Base-by-base conservation (phyloP, 75 land plant species). In the Chamaecyparis obtusa region DNA sequence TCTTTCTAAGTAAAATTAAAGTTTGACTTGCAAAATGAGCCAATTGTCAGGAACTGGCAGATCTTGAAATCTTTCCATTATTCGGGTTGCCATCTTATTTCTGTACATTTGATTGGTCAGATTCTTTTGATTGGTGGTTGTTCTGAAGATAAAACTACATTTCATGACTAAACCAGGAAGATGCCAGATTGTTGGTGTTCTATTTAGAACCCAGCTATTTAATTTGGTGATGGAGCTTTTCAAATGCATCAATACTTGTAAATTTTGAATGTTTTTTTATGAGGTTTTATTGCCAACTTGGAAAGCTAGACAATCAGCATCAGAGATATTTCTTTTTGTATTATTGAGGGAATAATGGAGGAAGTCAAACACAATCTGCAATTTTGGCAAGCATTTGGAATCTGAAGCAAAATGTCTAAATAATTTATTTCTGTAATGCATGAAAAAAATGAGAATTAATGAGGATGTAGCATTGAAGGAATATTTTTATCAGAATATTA, bases 21-120 rank as follows among this genome's bases (percentile, higher is more conserved):
- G 44, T 78, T 78, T 78, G n/a, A 37, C 81, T 78, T 78, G 49
- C 41, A 81, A 27, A 44, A 81, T 46, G 83, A 81, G 83, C 83
- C n/a, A 46, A 43, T 44, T 81, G 48, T 44, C 33, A 46, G 83
- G 32, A 81, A 46, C n/a, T 81, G 51, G 51, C 83, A 81, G 83
- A 46, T 81, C n/a, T 81, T 81, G 83, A 81, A 81, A 27, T 8
- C 32, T 81, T 46, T 81, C 83, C 32, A 81, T 43, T 49, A 44
- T 24, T 81, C 51, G 30, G 83, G 33, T 44, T 46, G 32, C 14
- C 3, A 46, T 44, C 83, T 24, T 46, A 44, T 81, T 81, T 81
- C 5, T 81, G 83, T 81, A 81, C 83, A 81, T 46, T 81, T 81
- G 48, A 81, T 81, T 78, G 41, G 81, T 78, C 43, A 41, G 46